phyloP scores from a whole-genome alignment of 306 rosid genomes.

The Rosa lucieae region DNA sequence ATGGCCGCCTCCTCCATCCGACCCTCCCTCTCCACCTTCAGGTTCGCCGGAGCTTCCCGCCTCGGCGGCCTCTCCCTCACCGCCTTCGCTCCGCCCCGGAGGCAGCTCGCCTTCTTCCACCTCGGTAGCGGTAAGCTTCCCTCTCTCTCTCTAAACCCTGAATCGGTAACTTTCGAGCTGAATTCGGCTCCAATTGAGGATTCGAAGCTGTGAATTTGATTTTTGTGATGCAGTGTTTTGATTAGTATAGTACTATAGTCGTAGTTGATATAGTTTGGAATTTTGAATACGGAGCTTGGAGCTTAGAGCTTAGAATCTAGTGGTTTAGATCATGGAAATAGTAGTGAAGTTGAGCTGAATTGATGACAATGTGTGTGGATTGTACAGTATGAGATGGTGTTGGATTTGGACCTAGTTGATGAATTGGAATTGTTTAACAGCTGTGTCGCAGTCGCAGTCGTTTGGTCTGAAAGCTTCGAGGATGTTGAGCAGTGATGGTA shows the following conservation, averaged over 20 bases:
- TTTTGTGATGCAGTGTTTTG: background rate
- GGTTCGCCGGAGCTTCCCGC: constrained; percentile 45
- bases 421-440: constrained; percentile 43
- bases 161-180: background rate
- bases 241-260: background rate
- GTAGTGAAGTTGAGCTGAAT: background rate
- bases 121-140: constrained; percentile 36
- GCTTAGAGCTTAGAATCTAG: background rate
- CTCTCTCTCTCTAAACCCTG: constrained; percentile 14
- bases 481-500: constrained; percentile 52
- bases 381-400: background rate
- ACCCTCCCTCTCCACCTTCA: constrained; percentile 68
- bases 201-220: background rate
- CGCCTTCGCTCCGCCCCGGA: constrained; percentile 43
- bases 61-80: constrained; percentile 37
- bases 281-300: background rate
- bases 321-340: background rate
- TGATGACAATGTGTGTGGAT: background rate
- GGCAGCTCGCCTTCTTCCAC: constrained; percentile 38
- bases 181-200: background rate
- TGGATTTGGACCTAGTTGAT: background rate
- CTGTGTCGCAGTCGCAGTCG: constrained; percentile 39
- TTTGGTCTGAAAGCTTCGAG: constrained; percentile 56
- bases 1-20: constrained; percentile 83
- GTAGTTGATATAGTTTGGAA: background rate